Evolutionary conservation across 2,329 filamentous ascomycete species (phyloP).

Genomic region (Cladophialophora carrionii): DNA sequence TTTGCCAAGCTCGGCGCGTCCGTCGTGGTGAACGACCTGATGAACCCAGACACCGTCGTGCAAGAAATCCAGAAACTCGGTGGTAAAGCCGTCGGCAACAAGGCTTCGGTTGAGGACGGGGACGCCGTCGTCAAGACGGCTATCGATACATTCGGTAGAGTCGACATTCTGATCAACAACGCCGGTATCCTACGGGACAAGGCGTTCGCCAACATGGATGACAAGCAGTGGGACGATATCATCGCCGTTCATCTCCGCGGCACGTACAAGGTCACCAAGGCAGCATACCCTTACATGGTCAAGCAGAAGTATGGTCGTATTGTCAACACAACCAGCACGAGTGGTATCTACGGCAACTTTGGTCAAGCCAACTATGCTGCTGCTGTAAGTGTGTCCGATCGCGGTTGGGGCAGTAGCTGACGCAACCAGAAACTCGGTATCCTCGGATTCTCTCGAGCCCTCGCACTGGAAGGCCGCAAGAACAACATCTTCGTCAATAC

Average conservation of each 20-base stretch:
- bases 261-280: conserved; percentile 96
- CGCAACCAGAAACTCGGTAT: conserved; percentile 76
- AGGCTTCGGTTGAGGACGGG: conserved; percentile 90
- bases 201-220: conserved; percentile 97
- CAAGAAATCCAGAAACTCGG: conserved; percentile 88
- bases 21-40: conserved; percentile 94
- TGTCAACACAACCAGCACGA: conserved; percentile 95
- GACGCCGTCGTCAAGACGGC: conserved; percentile 88
- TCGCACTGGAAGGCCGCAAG: conserved; percentile 91
- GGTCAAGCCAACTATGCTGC: conserved; percentile 97
- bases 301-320: conserved; percentile 99
- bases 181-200: conserved; percentile 97
- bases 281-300: conserved; percentile 94
- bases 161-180: conserved; percentile 97
- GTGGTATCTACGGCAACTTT: conserved; percentile 98
- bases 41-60: conserved; percentile 86
- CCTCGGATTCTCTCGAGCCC: conserved; percentile 88
- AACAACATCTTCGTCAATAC: conserved; percentile 99
- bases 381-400: conserved; percentile 61
- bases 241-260: conserved; percentile 89
- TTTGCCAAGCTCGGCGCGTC: conserved; percentile 83
- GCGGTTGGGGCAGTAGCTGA: conserved; percentile 1
- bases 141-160: conserved; percentile 88
- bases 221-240: conserved; percentile 88
- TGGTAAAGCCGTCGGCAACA: conserved; percentile 88